phyloP scores from a whole-genome alignment of 306 rosid genomes.

The Hippophae gyantsensis region DNA sequence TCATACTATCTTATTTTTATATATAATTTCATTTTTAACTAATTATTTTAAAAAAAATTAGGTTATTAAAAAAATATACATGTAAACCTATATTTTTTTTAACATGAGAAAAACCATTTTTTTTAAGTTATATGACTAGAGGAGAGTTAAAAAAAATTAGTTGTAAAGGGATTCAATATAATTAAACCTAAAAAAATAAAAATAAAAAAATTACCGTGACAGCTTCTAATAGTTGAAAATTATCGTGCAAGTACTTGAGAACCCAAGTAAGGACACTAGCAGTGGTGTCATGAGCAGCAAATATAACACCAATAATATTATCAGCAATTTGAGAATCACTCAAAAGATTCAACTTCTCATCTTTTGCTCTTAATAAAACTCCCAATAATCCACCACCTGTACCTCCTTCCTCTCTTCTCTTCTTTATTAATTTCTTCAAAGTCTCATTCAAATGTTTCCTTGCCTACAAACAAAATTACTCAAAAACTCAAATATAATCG shows the following conservation, averaged over 20 bases:
- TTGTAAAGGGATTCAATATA: too few species aligned
- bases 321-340: constrained; percentile 74
- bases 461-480: constrained; percentile 30
- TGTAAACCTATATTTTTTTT: too few species aligned
- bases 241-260: constrained; percentile 68
- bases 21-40: too few species aligned
- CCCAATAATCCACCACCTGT: constrained; percentile 48
- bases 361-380: constrained; percentile 33
- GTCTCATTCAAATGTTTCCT: constrained; percentile 62
- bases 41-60: too few species aligned
- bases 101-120: too few species aligned
- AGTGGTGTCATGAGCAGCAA: constrained; percentile 94
- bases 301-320: constrained; percentile 74
- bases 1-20: too few species aligned
- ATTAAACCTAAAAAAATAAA: too few species aligned
- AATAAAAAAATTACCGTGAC: constrained; percentile 31
- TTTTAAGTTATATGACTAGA: too few species aligned
- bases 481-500: too few species aligned
- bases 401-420: constrained; percentile 35
- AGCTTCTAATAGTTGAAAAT: constrained; percentile 40
- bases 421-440: constrained; percentile 41
- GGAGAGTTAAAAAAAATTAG: too few species aligned
- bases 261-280: constrained; percentile 82
- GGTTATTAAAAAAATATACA: too few species aligned
- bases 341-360: constrained; percentile 16